Percentiles rank a stretch among this genome's conserved stretches.
Conservation (phyloP, 805 yeast genomes). For the Kuraishia floccosa region DNA sequence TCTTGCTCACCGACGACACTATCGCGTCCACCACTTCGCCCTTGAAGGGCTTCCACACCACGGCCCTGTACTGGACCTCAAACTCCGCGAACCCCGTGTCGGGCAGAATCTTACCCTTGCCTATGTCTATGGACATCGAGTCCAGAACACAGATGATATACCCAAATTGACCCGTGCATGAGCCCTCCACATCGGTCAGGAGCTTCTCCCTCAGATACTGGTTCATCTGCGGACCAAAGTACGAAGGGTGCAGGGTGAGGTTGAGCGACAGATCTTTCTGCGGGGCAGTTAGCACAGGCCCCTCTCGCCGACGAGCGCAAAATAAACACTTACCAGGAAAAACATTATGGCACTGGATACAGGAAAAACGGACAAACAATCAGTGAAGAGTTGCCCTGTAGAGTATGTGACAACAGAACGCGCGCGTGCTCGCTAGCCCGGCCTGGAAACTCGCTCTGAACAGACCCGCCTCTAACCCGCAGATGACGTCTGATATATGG, state of each 20-base stretch:
- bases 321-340: conserved; percentile 9
- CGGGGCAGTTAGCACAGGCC: neutral
- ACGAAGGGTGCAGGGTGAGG: conserved; percentile 92
- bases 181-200: conserved; percentile 93
- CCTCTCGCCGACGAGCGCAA: no score
- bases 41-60: conserved; percentile 97
- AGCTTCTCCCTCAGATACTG: conserved; percentile 83
- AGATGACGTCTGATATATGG: no score
- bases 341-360: conserved; percentile 4
- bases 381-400: no score
- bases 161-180: conserved; percentile 98
- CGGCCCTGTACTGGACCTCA: conserved; percentile 91
- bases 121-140: conserved; percentile 89
- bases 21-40: conserved; percentile 98
- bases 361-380: no score
- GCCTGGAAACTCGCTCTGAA: no score
- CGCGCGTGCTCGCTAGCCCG: no score
- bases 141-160: conserved; percentile 94
- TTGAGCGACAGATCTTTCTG: conserved; percentile 80
- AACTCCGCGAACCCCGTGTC: conserved; percentile 93
- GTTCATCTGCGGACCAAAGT: conserved; percentile 96
- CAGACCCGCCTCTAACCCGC: no score
- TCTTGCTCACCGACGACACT: conserved; percentile 84
- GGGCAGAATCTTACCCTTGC: conserved; percentile 85
- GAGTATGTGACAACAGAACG: no score